Evolutionary conservation across 768 basidiomycete genomes (phyloP), one percentile per base, ranked within the genome.

Genomic region (Russula lepida): DNA sequence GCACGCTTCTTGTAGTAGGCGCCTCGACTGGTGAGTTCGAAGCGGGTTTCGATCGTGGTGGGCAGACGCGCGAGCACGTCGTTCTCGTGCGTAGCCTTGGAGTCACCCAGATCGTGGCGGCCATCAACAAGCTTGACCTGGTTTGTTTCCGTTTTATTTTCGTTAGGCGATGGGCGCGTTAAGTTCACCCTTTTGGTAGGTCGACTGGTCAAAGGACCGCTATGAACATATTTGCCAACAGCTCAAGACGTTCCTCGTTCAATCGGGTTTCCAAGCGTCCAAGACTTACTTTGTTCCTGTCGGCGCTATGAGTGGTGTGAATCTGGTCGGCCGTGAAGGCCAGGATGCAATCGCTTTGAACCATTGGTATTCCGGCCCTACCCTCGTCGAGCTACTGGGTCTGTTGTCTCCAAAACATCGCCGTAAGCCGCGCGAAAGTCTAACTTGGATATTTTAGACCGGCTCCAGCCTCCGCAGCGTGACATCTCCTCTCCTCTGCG

Each of bases 1-100:
- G 92, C 50, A 93, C 97, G 0, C 74, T 98, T 8, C 83, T 98
- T 23, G 95, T 98, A 4, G 85, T 99, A 28, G 97, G 97, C 71
- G 86, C 94, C 1, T 79, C 86, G 6, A 84, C 79, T 1, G 95
- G 95, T 21, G 94, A 95, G 69, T 99, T 99, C 66, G 97, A 99
- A 73, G 86, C 92, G 25, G 95, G 95, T 3, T 99, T 98, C 68
- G 88, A 91, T 37, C 80, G 88, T 19, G 93, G 93, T 46, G 95
- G 95, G 1, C 95, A 99, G 75, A 99, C 94, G 33, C 79, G 94
- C 58, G 95, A 99, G 71, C 95, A 99, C 73, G 77, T 98, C 3
- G 74, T 97, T 43, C 83, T 99, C 23, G 92, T 95, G 32, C 78
- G 95, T 54, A 95, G 92, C 73, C 77, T 99, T 11, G 95, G 95